Evolutionary conservation across 768 basidiomycete species (phyloP), one percentile per base, ranked within the genome.

Genomic region (Lepiota venenata): DNA sequence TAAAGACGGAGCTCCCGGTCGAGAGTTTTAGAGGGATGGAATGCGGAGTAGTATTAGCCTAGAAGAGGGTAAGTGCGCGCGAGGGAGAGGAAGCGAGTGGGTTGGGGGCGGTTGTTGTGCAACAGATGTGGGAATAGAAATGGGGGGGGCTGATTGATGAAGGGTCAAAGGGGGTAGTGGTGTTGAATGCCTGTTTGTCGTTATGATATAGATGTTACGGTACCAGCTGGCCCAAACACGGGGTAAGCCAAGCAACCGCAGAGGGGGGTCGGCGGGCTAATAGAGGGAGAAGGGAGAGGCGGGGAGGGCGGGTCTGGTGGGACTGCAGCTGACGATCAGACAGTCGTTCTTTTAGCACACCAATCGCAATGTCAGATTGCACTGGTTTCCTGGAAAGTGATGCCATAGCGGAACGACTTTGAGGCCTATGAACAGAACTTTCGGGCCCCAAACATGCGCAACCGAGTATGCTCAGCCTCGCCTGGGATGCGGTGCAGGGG

Each of bases 51-150:
- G n/a, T 44, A 21, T 14, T 10, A 39, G 1, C 10, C 25, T 3
- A 32, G 29, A 15, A 35, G 35, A 27, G 41, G n/a, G 39, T n/a
- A n/a, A 16, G 40, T 7, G n/a, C 8, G 14, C 50, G 39, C 21
- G 42, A 51, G 6, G 16, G 21, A 40, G 14, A 7, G 48, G 18
- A 36, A 22, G 20, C 35, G 48, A 20, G 29, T 8, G 55, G 43
- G 47, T 21, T 36, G 41, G 32, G 32, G 32, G 32, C n/a, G 47
- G 47, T 39, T 27, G 37, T 39, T n/a, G 29, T 43, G 41, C 29
- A 52, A 52, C 52, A 47, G 52, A 47, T 47, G 52, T 47, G 52
- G 52, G 52, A 47, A 52, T 16, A 35, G 32, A 45, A 37, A 53
- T 22, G 51, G 12, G 44, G 32, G 27, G 27, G 27, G 27, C 3